phyloP scores from a whole-genome alignment of 176 grass and related monocot genomes.

The Aegilops speltoides region DNA sequence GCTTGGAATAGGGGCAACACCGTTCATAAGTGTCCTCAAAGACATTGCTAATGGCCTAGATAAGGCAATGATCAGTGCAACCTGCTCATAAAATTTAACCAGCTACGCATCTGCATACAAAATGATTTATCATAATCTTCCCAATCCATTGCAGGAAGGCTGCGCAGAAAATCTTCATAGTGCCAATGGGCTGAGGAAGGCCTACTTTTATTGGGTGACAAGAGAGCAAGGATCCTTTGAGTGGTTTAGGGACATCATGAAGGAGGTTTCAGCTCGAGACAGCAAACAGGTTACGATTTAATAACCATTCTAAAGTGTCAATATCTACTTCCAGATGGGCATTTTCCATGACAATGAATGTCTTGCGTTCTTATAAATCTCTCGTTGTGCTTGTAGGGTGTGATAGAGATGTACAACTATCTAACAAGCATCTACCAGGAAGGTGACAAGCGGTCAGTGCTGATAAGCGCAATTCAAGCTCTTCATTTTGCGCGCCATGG shows the following conservation, averaged over 20 bases:
- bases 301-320: not conserved
- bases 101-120: not conserved
- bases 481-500: slow-evolving; percentile 71
- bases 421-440: slow-evolving; percentile 64
- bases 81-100: not conserved
- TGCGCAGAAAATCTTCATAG: not conserved
- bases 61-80: slow-evolving; percentile 26
- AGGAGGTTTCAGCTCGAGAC: slow-evolving; percentile 55
- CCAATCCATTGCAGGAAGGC: slow-evolving; percentile 25
- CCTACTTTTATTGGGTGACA: slow-evolving; percentile 79
- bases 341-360: not conserved
- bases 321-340: not conserved
- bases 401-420: slow-evolving; percentile 86
- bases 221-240: slow-evolving; percentile 79
- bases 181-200: slow-evolving; percentile 36
- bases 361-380: not conserved
- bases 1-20: slow-evolving; percentile 56
- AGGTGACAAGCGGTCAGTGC: slow-evolving; percentile 66
- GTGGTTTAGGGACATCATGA: slow-evolving; percentile 83
- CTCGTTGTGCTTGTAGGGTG: slow-evolving; percentile 21
- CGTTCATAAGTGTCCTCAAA: slow-evolving; percentile 77
- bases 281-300: slow-evolving; percentile 42
- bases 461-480: slow-evolving; percentile 67
- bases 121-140: not conserved
- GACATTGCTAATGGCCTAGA: slow-evolving; percentile 56